Evolutionary conservation across 2,329 filamentous ascomycete genomes (phyloP), one percentile per base, ranked within the genome.

Genomic region (Endocalyx cinctus): DNA sequence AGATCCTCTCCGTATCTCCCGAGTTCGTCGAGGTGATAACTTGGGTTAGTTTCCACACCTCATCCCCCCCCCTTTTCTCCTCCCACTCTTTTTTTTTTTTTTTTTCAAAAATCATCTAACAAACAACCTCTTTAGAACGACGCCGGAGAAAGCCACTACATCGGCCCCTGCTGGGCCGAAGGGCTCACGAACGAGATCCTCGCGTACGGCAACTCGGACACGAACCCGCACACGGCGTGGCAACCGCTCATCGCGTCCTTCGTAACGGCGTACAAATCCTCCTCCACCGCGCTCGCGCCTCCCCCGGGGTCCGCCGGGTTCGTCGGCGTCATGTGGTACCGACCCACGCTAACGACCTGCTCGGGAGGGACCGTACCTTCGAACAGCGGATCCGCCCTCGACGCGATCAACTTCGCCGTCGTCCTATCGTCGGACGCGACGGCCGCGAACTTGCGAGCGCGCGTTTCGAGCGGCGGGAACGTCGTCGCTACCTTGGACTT

Each of bases 111-210:
- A 25, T 31, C 16, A 17, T 22, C 19, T 6, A 10, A 23, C 12
- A 14, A 17, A 28, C 28, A n/a, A 29, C 25, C 12, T 13, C 26
- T 31, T 38, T 22, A 51, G 54, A 59, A 62, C 34, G 56, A 60
- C 33, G 58, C 52, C 2, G 52, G 55, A 12, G 58, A 61, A 34
- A 53, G 49, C 36, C 60, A 63, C 41, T 62, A 63, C 42, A 52
- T 62, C 25, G 58, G 58, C 17, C 48, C 49, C 12, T 46, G 52
- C 20, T 58, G 54, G 51, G 35, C 47, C 6, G 57, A 62, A 33
- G 50, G 47, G 17, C 39, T 52, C 4, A 48, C 42, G 23, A 20
- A 31, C 14, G 47, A 50, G 15, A 54, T 57, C 33, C 37, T 48
- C 8, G 39, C 48, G 15, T 62, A 62, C 34, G 51, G 50, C 20